phyloP scores from a whole-genome alignment of 2,329 filamentous ascomycete genomes.

The Thielaviopsis populi region DNA sequence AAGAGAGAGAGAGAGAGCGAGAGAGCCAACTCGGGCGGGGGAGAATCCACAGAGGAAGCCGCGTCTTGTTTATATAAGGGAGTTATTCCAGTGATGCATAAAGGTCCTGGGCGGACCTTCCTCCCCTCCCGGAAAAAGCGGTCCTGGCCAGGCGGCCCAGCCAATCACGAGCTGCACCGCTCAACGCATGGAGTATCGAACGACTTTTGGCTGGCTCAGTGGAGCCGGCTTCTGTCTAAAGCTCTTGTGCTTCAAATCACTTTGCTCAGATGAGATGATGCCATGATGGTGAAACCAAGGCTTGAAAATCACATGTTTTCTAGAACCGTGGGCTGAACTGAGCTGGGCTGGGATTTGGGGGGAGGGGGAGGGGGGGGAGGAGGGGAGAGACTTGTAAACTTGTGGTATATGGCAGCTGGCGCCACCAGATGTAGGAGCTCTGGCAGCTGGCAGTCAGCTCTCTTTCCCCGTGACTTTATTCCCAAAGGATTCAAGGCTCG shows the following conservation, averaged over 20 bases:
- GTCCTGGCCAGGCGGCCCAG: not conserved
- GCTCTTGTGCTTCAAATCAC: not conserved
- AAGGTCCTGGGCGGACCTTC: not conserved
- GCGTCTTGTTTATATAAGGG: not conserved
- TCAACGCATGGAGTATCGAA: not conserved
- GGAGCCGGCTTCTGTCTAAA: not conserved
- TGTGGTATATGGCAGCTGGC: not conserved
- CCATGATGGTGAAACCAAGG: not conserved
- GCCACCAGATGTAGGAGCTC: not conserved
- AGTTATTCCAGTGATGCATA: not conserved
- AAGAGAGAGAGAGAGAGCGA: too few relatives aligned
- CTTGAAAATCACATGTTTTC: not conserved
- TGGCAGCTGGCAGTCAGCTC: too few relatives aligned
- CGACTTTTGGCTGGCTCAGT: not conserved
- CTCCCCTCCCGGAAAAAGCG: not conserved
- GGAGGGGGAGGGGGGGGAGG: too few relatives aligned
- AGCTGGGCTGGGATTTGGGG: too few relatives aligned
- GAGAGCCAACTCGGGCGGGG: too few relatives aligned
- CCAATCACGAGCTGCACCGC: not conserved
- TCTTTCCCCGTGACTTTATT: not conserved
- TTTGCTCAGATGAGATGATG: not conserved
- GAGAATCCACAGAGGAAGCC: too few relatives aligned
- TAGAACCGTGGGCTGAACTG: too few relatives aligned
- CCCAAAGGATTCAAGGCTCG: too few relatives aligned
- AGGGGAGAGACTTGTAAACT: not conserved